Evolutionary conservation across 23 red algal species (phyloP).

Genomic region (Gracilariopsis chorda): DNA sequence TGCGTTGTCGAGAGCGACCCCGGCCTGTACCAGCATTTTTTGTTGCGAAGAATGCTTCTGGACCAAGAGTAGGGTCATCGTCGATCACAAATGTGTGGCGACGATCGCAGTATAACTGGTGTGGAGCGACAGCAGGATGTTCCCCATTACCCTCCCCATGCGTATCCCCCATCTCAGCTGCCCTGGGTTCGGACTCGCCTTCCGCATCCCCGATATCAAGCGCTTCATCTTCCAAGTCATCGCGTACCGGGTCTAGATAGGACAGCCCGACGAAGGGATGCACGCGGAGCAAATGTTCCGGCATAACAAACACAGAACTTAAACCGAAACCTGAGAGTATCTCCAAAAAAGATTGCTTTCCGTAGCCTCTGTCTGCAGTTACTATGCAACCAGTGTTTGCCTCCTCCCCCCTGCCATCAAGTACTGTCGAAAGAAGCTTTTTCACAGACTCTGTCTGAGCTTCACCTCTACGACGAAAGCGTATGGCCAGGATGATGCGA

Average conservation of each 20-base stretch:
- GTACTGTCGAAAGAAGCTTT: neutral
- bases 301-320: neutral
- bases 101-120: neutral
- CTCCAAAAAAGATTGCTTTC: conserved; percentile 2
- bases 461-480: conserved; percentile 2
- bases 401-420: neutral
- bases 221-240: neutral
- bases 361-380: conserved; percentile 19
- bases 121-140: neutral
- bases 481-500: neutral
- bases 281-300: neutral
- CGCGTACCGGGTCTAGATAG: neutral
- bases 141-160: neutral
- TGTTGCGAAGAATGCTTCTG: neutral
- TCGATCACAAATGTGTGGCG: neutral
- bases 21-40: neutral
- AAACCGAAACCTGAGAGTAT: neutral
- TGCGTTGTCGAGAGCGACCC: neutral
- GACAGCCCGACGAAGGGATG: neutral
- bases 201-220: neutral
- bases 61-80: neutral
- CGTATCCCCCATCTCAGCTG: neutral
- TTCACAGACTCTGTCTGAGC: neutral
- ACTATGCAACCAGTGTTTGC: neutral
- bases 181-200: neutral